Conservation (phyloP, 306 rosid species). For the Mimosa pudica region DNA sequence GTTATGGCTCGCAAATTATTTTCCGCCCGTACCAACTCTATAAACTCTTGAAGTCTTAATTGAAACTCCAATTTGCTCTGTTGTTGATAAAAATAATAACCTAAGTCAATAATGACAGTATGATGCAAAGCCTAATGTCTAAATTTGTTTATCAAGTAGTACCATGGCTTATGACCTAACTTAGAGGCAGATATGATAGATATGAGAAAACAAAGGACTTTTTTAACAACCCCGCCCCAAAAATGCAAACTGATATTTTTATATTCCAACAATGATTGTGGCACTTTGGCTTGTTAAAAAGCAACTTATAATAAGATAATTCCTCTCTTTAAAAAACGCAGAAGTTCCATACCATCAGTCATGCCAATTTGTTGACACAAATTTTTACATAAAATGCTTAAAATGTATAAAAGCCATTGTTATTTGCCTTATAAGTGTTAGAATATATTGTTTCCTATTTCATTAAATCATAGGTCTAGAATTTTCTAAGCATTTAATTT, state of each 20-base stretch:
- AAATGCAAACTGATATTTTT: not conserved
- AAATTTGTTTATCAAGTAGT: constrained; percentile 23
- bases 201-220: not conserved
- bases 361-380: not conserved
- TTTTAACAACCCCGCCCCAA: not conserved
- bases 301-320: not conserved
- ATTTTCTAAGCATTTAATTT: too few relatives aligned
- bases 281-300: not conserved
- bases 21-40: constrained; percentile 94
- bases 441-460: too few relatives aligned
- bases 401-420: not conserved
- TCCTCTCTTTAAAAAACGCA: not conserved
- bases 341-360: not conserved
- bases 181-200: not conserved
- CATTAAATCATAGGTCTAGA: too few relatives aligned
- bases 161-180: not conserved
- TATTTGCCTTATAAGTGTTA: not conserved
- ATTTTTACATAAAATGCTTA: not conserved
- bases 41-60: constrained; percentile 94
- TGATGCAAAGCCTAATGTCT: not conserved
- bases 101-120: constrained; percentile 23
- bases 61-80: constrained; percentile 98
- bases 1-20: constrained; percentile 81
- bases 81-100: constrained; percentile 44
- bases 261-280: not conserved